Evolutionary conservation across 345 rosid genomes (phyloP).

Genomic region (Citrus maxima): DNA sequence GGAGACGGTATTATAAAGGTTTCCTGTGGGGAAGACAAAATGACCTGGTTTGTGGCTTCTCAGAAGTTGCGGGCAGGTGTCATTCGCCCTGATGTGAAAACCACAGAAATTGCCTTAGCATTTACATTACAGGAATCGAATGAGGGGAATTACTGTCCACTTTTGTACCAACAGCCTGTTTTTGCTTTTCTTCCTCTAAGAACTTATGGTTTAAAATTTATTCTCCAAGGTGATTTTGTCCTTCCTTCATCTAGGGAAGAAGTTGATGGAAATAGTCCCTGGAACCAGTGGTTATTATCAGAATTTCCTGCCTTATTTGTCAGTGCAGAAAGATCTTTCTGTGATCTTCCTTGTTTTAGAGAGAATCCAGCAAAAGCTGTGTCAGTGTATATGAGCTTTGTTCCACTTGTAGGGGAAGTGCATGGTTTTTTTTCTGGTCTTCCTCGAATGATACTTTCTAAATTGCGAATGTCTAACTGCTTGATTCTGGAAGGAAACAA

Average conservation of each 20-base stretch:
- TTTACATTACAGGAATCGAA: slow-evolving; percentile 70
- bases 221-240: slow-evolving; percentile 92
- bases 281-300: slow-evolving; percentile 92
- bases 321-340: slow-evolving; percentile 58
- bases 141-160: slow-evolving; percentile 54
- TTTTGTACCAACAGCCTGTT: slow-evolving; percentile 71
- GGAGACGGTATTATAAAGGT: slow-evolving; percentile 69
- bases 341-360: slow-evolving; percentile 78
- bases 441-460: slow-evolving; percentile 63
- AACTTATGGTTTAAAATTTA: slow-evolving; percentile 91
- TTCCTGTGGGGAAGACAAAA: slow-evolving; percentile 63
- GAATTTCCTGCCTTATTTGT: slow-evolving; percentile 79
- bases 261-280: slow-evolving; percentile 86
- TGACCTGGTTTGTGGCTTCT: slow-evolving; percentile 91
- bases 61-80: slow-evolving; percentile 54
- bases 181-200: slow-evolving; percentile 94
- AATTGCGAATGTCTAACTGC: slow-evolving; percentile 63
- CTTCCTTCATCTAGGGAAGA: slow-evolving; percentile 99
- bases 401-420: slow-evolving; percentile 89
- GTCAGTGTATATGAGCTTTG: slow-evolving; percentile 76
- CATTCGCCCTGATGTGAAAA: slow-evolving; percentile 52
- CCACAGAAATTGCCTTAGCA: slow-evolving; percentile 81
- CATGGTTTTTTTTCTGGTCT: slow-evolving; percentile 87
- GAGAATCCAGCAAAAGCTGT: slow-evolving; percentile 80
- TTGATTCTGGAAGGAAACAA: slow-evolving; percentile 76